Percentiles rank a stretch among this genome's conserved stretches.
Conservation (phyloP, 2,329 filamentous ascomycete species). For the Aspergillus novofumigatus region DNA sequence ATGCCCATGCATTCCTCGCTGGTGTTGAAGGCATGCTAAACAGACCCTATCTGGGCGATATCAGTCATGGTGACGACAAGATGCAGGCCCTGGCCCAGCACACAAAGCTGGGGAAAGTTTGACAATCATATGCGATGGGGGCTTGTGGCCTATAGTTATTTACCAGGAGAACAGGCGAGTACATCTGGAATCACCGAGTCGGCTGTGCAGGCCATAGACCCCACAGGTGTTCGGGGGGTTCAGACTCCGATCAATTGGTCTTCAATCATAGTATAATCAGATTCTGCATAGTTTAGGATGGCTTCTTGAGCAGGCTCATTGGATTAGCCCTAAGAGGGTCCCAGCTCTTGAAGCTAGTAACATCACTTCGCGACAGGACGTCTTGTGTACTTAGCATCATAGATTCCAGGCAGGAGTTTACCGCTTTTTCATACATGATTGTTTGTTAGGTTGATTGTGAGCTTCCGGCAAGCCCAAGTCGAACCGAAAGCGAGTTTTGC, state of each 20-base stretch:
- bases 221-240: no score
- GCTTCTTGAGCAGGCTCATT: neutral
- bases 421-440: neutral
- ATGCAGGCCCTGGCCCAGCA: neutral
- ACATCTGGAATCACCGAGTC: no score
- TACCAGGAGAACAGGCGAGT: neutral
- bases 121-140: slow-evolving; percentile 5
- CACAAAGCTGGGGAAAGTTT: neutral
- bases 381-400: neutral
- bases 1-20: slow-evolving; percentile 27
- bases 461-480: neutral
- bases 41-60: neutral
- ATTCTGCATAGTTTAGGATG: neutral
- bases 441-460: neutral
- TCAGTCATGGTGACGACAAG: neutral
- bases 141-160: neutral
- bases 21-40: slow-evolving; percentile 27
- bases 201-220: no score
- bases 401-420: neutral
- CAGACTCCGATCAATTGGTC: neutral
- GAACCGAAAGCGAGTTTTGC: neutral
- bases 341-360: neutral
- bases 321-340: neutral
- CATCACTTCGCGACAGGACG: neutral
- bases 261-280: neutral